These are phyloP conservation scores for Leptographium galeiforme DNA, from an alignment of 2,329 filamentous ascomycete genomes.

Conservation along the genomic window DNA sequence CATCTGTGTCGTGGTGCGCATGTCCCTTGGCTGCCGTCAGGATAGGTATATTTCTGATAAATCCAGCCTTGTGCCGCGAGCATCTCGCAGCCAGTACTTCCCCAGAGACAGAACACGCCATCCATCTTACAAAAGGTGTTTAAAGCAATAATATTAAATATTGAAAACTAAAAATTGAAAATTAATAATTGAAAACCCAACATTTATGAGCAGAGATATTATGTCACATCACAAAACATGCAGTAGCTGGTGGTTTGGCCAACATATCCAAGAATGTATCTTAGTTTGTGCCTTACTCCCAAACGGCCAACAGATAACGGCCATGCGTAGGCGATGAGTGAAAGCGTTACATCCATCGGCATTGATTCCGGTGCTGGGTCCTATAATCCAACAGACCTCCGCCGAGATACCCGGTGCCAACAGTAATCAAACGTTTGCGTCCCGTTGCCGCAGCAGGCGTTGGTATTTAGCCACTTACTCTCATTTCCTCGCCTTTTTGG, in stretches of 20 bases:
- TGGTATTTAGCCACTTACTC: background rate
- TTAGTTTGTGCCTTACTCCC: constrained; percentile 6
- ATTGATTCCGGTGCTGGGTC: constrained; percentile 18
- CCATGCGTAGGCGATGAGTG: constrained; percentile 29
- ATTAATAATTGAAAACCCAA: too few relatives aligned
- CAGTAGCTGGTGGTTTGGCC: constrained; percentile 33
- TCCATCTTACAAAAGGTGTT: constrained; percentile 18
- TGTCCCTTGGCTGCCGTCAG: too few relatives aligned
- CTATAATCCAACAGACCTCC: constrained; percentile 31
- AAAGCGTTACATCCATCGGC: constrained; percentile 27
- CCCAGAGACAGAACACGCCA: too few relatives aligned
- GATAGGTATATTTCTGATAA: too few relatives aligned
- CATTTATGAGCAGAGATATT: background rate
- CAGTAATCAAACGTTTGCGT: constrained; percentile 29
- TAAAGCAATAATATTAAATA: too few relatives aligned
- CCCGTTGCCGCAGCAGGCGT: background rate
- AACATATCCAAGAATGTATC: too few relatives aligned
- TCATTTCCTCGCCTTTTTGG: background rate
- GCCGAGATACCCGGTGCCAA: constrained; percentile 38
- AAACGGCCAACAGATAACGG: constrained; percentile 33
- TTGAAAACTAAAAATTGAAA: too few relatives aligned
- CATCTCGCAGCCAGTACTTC: too few relatives aligned
- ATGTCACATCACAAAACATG: constrained; percentile 6
- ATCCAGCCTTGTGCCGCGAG: too few relatives aligned
- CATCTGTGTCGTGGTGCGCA: too few relatives aligned